Conservation (phyloP, 2,329 filamentous ascomycete species). For the Volutella citrinella region DNA sequence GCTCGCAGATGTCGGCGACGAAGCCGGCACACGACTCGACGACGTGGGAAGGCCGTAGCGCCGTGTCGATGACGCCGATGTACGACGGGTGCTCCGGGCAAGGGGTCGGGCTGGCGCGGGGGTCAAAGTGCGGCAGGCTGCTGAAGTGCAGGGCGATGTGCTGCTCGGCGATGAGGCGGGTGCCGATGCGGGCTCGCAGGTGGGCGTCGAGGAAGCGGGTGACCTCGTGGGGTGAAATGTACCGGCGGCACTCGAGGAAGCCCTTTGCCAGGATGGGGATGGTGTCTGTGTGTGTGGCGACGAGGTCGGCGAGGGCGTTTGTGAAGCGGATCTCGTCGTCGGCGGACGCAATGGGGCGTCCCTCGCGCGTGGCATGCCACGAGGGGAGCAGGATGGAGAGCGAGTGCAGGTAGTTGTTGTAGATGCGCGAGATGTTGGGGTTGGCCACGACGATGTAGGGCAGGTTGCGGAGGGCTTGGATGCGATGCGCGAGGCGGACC, state of each 20-base stretch:
- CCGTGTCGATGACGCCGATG: constrained; percentile 94
- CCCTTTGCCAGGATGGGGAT: constrained; percentile 90
- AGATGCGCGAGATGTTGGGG: constrained; percentile 88
- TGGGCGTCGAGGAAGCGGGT: constrained; percentile 92
- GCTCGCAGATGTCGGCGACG: constrained; percentile 93
- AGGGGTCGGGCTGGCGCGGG: constrained; percentile 46
- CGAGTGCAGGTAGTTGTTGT: constrained; percentile 94
- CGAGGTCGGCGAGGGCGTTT: constrained; percentile 89
- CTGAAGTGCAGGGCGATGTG: constrained; percentile 85
- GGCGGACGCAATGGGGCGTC: constrained; percentile 51
- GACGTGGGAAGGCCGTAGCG: constrained; percentile 75
- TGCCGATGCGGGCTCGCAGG: constrained; percentile 89
- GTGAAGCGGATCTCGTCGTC: constrained; percentile 91
- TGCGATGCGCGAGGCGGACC: constrained; percentile 87
- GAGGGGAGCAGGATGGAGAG: constrained; percentile 88
- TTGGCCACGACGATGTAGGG: constrained; percentile 99
- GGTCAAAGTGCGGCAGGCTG: constrained; percentile 66
- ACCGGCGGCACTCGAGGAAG: constrained; percentile 89
- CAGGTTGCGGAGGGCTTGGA: constrained; percentile 87
- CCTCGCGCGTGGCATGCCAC: constrained; percentile 46
- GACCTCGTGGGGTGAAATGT: constrained; percentile 80
- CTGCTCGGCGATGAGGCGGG: constrained; percentile 90
- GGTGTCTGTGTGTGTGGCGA: constrained; percentile 90
- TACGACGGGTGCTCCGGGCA: constrained; percentile 61
- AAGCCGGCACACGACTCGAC: constrained; percentile 84